phyloP scores from a whole-genome alignment of 2,329 filamentous ascomycete genomes.

The Alternaria viburni region DNA sequence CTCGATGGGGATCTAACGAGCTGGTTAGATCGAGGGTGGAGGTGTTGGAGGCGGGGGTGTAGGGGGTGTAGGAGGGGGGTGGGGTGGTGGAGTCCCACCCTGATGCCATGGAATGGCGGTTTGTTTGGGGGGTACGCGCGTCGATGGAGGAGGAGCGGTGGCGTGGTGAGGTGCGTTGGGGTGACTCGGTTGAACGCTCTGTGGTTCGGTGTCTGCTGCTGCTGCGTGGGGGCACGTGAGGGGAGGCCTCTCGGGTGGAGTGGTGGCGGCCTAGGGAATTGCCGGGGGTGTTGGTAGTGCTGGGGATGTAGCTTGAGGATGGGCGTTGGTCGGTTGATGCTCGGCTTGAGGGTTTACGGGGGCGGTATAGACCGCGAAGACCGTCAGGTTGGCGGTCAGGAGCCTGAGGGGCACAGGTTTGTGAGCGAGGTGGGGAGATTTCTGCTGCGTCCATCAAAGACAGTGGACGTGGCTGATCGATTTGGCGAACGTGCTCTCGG shows the following conservation, averaged over 20 bases:
- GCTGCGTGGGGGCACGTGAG: constrained; percentile 18
- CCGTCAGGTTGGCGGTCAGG: constrained; percentile 26
- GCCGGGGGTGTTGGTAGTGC: constrained; percentile 6
- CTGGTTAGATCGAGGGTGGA: constrained; percentile 27
- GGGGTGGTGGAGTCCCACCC: constrained; percentile 26
- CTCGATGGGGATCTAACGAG: constrained; percentile 24
- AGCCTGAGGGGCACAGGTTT: constrained; percentile 15
- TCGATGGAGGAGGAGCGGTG: constrained; percentile 17
- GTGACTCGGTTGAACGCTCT: constrained; percentile 16
- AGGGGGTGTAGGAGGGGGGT: constrained; percentile 3
- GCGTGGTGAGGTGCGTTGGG: constrained; percentile 19
- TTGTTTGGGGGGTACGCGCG: not conserved
- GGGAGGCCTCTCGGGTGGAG: constrained; percentile 13
- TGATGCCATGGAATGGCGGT: constrained; percentile 6
- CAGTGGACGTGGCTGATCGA: constrained; percentile 5
- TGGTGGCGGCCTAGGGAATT: constrained; percentile 10
- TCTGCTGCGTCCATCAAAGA: constrained; percentile 19
- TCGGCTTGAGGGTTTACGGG: constrained; percentile 11
- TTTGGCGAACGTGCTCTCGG: constrained; percentile 10
- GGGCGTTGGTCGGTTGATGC: constrained; percentile 18
- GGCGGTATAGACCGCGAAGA: constrained; percentile 27
- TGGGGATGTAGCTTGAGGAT: constrained; percentile 20
- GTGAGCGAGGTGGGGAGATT: constrained; percentile 12
- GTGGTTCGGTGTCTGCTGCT: constrained; percentile 25
- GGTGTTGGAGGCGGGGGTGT: constrained; percentile 13